Percentiles rank a stretch among this genome's conserved stretches.
phyloP scores from a whole-genome alignment of 805 yeast species.

The Scheffersomyces stipitis region DNA sequence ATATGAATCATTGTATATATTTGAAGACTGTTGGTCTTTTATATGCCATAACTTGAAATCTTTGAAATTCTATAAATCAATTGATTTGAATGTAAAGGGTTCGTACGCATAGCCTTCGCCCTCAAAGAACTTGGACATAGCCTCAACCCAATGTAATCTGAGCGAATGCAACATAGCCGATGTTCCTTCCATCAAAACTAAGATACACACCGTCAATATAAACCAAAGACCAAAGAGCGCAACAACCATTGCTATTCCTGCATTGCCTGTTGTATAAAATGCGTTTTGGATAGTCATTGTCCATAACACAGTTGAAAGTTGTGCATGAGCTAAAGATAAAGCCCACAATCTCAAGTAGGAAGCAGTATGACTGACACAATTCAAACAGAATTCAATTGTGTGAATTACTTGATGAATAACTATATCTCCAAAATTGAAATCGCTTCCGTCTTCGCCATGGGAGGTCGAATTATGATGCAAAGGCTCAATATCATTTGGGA shows the following conservation, averaged over 20 bases:
- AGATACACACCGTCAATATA: slow-evolving; percentile 80
- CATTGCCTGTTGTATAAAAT: slow-evolving; percentile 61
- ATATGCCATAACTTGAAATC: not conserved
- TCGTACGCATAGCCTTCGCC: slow-evolving; percentile 93
- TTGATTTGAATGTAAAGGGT: slow-evolving; percentile 69
- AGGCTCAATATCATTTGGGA: slow-evolving; percentile 41
- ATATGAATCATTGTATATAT: too few species aligned
- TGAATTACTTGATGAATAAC: slow-evolving; percentile 97
- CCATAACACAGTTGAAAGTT: slow-evolving; percentile 94
- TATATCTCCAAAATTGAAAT: slow-evolving; percentile 82
- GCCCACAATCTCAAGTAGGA: slow-evolving; percentile 98
- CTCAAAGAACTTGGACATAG: slow-evolving; percentile 96
- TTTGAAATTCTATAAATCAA: slow-evolving; percentile 3
- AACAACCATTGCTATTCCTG: slow-evolving; percentile 75
- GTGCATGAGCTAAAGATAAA: slow-evolving; percentile 93
- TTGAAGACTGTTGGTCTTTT: too few species aligned
- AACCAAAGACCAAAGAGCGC: slow-evolving; percentile 94
- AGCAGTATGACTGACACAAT: slow-evolving; percentile 98
- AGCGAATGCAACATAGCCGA: slow-evolving; percentile 99
- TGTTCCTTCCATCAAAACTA: slow-evolving; percentile 98
- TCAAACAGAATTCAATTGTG: slow-evolving; percentile 95
- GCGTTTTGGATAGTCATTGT: slow-evolving; percentile 86
- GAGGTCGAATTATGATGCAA: slow-evolving; percentile 27
- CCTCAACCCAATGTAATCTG: slow-evolving; percentile 98
- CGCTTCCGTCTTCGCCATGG: slow-evolving; percentile 56